A percentile compares a stretch with the other conserved stretches of the same genome.
Evolutionary conservation across 495 filamentous ascomycete species (phyloP).

Genomic region (Penicillium soppii): DNA sequence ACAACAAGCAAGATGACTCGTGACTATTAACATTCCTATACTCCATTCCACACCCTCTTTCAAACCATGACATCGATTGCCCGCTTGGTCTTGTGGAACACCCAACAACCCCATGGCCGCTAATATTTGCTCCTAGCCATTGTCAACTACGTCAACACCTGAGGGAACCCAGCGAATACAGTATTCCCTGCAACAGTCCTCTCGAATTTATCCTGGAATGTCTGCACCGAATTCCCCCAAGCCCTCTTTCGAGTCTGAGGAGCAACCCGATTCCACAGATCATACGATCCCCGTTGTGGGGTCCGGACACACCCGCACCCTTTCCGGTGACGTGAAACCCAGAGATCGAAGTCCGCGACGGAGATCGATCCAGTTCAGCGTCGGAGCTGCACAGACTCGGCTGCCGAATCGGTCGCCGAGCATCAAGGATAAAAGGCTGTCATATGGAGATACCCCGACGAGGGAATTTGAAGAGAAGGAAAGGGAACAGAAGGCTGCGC

Average conservation of each 20-base stretch:
- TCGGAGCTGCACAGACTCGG: constrained; percentile 30
- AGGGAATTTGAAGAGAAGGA: constrained; percentile 27
- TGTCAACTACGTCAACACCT: not conserved
- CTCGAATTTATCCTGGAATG: constrained; percentile 15
- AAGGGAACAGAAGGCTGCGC: constrained; percentile 25
- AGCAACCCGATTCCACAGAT: constrained; percentile 43
- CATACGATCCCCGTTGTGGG: constrained; percentile 13
- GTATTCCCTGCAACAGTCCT: not conserved
- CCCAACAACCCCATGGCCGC: constrained; percentile 3
- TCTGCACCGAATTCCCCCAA: constrained; percentile 31
- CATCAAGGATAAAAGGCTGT: constrained; percentile 26
- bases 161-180: not conserved
- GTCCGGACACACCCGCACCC: constrained; percentile 19
- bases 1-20: constrained; percentile 2
- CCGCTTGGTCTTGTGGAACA: constrained; percentile 7
- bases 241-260: constrained; percentile 53
- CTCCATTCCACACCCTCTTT: not conserved
- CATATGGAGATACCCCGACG: constrained; percentile 19
- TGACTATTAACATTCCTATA: not conserved
- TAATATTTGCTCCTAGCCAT: not conserved
- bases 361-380: constrained; percentile 46
- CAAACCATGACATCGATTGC: constrained; percentile 4
- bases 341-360: constrained; percentile 24
- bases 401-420: constrained; percentile 31
- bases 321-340: constrained; percentile 21